These are phyloP conservation scores for Daedaleopsis sinensis DNA, from an alignment of 768 basidiomycete species.

Conservation along the genomic window DNA sequence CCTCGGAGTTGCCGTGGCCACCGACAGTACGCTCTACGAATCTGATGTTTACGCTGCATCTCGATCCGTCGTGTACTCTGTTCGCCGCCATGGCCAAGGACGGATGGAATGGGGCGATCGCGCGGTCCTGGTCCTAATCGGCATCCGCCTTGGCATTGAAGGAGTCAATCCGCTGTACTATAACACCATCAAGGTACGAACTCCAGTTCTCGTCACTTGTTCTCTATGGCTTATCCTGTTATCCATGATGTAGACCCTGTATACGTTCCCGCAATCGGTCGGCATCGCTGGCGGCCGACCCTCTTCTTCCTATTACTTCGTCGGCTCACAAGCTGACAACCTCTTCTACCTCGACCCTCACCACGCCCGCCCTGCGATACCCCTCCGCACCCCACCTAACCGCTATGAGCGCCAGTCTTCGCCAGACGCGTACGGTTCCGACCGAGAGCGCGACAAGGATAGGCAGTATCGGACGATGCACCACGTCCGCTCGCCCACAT, in stretches of 20 bases:
- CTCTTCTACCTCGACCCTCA: conserved; percentile 85
- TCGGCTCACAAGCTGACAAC: conserved; percentile 87
- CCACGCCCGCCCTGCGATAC: conserved; percentile 76
- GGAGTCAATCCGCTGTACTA: conserved; percentile 96
- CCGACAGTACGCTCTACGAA: conserved; percentile 80
- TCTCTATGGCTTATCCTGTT: neutral
- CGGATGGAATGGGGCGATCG: conserved; percentile 69
- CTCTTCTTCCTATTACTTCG: conserved; percentile 97
- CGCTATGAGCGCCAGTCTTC: conserved; percentile 26
- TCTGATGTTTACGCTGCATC: conserved; percentile 87
- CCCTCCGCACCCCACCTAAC: conserved; percentile 56
- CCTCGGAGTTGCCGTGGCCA: conserved; percentile 79
- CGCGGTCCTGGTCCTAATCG: conserved; percentile 85
- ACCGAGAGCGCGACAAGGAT: conserved; percentile 26
- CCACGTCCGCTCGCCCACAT: conserved; percentile 31
- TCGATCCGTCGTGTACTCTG: conserved; percentile 25
- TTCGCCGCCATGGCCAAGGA: conserved; percentile 17
- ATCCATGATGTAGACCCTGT: conserved; percentile 59
- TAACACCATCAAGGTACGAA: conserved; percentile 71
- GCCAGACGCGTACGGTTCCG: conserved; percentile 25
- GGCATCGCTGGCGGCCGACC: conserved; percentile 97
- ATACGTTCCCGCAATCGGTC: conserved; percentile 92
- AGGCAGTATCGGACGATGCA: conserved; percentile 20
- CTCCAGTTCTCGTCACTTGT: conserved; percentile 13
- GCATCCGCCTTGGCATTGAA: conserved; percentile 85